Evolutionary conservation across 1,139 yeast species (phyloP).

Genomic region (Saccharomyces uvarum): DNA sequence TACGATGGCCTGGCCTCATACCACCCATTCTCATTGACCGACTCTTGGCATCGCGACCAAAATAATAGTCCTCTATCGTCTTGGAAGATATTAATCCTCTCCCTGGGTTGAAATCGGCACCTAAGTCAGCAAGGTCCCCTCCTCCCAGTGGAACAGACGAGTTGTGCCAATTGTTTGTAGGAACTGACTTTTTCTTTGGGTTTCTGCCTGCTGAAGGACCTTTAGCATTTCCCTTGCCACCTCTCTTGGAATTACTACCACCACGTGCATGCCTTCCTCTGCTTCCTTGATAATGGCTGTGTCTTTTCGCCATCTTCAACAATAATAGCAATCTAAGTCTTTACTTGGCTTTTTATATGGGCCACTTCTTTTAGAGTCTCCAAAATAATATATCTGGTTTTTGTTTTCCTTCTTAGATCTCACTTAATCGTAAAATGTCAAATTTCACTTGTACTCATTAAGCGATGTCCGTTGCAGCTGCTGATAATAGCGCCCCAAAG

Average conservation of each 20-base stretch:
- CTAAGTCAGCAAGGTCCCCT: conserved; percentile 19
- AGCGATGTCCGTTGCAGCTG: not conserved
- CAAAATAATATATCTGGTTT: not conserved
- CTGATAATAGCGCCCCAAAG: not conserved
- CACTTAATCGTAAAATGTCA: not conserved
- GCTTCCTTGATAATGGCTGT: conserved; percentile 26
- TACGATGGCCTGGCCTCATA: conserved; percentile 21
- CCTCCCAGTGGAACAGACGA: conserved; percentile 33
- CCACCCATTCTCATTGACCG: conserved; percentile 30
- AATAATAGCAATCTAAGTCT: not conserved
- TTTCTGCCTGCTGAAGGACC: conserved; percentile 12
- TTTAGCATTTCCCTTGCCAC: conserved; percentile 26
- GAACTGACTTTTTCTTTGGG: not conserved
- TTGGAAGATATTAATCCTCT: conserved; percentile 17
- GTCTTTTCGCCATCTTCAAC: conserved; percentile 9
- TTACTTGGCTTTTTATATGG: not conserved
- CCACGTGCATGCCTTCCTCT: conserved; percentile 24
- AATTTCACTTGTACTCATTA: not conserved
- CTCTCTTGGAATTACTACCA: conserved; percentile 21
- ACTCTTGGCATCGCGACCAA: conserved; percentile 17
- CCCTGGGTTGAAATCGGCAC: conserved; percentile 10
- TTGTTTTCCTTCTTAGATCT: not conserved
- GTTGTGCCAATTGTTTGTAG: conserved; percentile 12
- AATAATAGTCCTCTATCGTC: conserved; percentile 27
- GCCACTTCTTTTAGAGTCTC: not conserved